Conservation (phyloP, 108 stramenopile species). For the Chaetoceros tenuissimus region DNA sequence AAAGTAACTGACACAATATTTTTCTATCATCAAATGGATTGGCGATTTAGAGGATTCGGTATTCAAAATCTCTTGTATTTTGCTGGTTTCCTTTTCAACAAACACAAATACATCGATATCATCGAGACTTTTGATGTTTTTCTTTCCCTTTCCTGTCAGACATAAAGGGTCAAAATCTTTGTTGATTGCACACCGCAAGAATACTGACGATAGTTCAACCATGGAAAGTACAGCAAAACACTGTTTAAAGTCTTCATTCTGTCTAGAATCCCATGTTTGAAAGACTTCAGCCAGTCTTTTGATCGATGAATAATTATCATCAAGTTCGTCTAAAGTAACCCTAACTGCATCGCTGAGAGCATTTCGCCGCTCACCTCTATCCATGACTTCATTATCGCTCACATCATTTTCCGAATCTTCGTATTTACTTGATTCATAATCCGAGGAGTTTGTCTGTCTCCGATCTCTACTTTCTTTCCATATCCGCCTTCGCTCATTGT, state of each 20-base stretch:
- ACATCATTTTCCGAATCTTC: conserved; percentile 14
- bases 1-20: no score
- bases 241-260: conserved; percentile 57
- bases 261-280: conserved; percentile 36
- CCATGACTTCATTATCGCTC: conserved; percentile 15
- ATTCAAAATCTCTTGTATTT: no score
- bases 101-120: no score
- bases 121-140: no score
- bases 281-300: conserved; percentile 31
- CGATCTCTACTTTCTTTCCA: conserved; percentile 4
- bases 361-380: conserved; percentile 27
- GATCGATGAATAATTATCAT: conserved; percentile 50
- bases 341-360: conserved; percentile 44
- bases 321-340: conserved; percentile 44
- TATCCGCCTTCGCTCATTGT: conserved; percentile 7
- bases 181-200: conserved; percentile 52
- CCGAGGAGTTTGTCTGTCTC: background rate
- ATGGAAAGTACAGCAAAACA: conserved; percentile 64
- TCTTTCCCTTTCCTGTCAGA: no score
- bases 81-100: no score
- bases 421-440: background rate
- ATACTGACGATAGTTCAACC: conserved; percentile 48
- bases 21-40: no score
- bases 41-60: no score
- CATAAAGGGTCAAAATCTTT: conserved; percentile 3